phyloP scores from a whole-genome alignment of 805 yeast genomes.

The Candida taoyuanica region DNA sequence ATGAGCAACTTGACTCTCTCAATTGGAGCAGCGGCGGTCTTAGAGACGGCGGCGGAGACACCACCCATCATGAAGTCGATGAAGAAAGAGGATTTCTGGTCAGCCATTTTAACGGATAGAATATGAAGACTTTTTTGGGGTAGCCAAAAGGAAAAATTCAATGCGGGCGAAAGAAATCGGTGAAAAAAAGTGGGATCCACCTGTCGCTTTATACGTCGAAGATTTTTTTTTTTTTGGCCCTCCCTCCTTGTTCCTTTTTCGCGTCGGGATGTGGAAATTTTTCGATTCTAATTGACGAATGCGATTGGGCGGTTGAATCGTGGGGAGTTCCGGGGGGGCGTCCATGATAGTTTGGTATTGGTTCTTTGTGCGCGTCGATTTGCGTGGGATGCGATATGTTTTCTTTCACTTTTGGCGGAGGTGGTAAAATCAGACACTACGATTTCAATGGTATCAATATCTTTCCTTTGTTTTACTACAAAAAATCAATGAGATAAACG shows the following conservation, averaged over 20 bases:
- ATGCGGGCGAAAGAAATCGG: conserved; percentile 1
- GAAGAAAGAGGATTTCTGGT: conserved; percentile 43
- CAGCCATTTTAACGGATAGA: conserved; percentile 21
- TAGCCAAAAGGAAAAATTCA: conserved; percentile 1
- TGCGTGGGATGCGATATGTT: too few relatives aligned
- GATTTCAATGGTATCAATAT: too few relatives aligned
- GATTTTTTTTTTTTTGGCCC: too few relatives aligned
- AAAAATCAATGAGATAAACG: too few relatives aligned
- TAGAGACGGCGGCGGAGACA: conserved; percentile 98
- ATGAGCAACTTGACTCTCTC: conserved; percentile 95
- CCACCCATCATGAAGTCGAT: conserved; percentile 93
- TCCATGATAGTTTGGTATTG: too few relatives aligned
- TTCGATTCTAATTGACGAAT: conserved; percentile 10
- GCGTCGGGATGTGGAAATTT: conserved; percentile 7
- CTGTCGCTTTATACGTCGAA: conserved; percentile 13
- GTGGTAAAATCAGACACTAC: too few relatives aligned
- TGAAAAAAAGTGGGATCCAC: conserved; percentile 11
- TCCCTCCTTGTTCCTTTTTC: conserved; percentile 7
- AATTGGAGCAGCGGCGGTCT: conserved; percentile 97
- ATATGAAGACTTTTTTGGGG: background rate
- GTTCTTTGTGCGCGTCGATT: too few relatives aligned
- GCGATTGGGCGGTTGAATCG: conserved; percentile 14
- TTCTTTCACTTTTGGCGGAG: too few relatives aligned
- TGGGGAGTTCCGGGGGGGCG: conserved; percentile 4
- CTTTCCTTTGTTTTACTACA: too few relatives aligned